Percentiles rank a stretch among this genome's conserved stretches.
These are phyloP conservation scores for Nepenthes gracilis DNA, from an alignment of 148 eudicot genomes.

Conservation along the genomic window DNA sequence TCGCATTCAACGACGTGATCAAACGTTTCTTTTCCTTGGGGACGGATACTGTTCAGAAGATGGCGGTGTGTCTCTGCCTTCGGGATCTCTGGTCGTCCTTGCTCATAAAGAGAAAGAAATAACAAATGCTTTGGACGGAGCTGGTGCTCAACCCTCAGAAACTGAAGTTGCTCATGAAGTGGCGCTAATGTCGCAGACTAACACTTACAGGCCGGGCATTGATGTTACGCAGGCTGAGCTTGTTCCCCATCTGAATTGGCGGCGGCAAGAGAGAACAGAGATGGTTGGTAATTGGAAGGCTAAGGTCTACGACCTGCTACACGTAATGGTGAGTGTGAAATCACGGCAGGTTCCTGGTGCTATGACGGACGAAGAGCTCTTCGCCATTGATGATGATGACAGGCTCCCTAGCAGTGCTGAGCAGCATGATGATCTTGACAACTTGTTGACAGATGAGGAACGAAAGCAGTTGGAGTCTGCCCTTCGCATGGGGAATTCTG, in stretches of 20 bases:
- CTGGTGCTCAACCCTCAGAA: slow-evolving; percentile 62
- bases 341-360: slow-evolving; percentile 93
- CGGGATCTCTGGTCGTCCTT: slow-evolving; percentile 71
- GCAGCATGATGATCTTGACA: slow-evolving; percentile 44
- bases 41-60: slow-evolving; percentile 66
- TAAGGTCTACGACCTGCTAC: slow-evolving; percentile 86
- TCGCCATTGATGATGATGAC: slow-evolving; percentile 12
- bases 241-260: slow-evolving; percentile 74
- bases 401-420: slow-evolving; percentile 41
- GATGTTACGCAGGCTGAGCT: slow-evolving; percentile 89
- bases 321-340: slow-evolving; percentile 78
- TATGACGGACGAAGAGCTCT: slow-evolving; percentile 76
- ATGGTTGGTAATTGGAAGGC: slow-evolving; percentile 82
- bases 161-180: slow-evolving; percentile 70
- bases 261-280: slow-evolving; percentile 72
- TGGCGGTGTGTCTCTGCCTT: slow-evolving; percentile 58
- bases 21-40: slow-evolving; percentile 78
- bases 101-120: slow-evolving; percentile 81
- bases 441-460: slow-evolving; percentile 66
- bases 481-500: slow-evolving; percentile 53
- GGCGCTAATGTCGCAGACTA: slow-evolving; percentile 75
- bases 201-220: slow-evolving; percentile 74
- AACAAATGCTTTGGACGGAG: slow-evolving; percentile 80
- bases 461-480: slow-evolving; percentile 76
- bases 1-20: slow-evolving; percentile 84